These are phyloP conservation scores for Linnemannia hyalina DNA, from an alignment of 192 early-diverging fungal species.

Conservation along the genomic window DNA sequence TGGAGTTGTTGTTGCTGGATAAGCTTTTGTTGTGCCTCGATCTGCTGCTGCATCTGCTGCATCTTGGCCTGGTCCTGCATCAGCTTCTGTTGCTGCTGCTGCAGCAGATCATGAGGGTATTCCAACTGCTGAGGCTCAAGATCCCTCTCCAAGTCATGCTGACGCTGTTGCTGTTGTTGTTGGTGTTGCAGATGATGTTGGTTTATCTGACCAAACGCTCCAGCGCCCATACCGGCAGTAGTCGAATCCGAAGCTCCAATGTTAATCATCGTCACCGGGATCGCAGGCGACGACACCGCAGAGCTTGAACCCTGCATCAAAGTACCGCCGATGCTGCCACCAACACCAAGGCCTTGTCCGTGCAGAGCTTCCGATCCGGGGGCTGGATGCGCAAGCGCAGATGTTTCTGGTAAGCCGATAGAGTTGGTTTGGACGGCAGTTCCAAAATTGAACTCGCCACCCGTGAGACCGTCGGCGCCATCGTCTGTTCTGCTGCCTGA, in stretches of 20 bases:
- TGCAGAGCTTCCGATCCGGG: background rate
- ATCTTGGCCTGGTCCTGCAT: slow-evolving; percentile 20
- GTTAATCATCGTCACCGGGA: slow-evolving; percentile 20
- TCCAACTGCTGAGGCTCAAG: background rate
- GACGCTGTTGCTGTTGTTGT: background rate
- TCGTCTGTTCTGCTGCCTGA: slow-evolving; percentile 3
- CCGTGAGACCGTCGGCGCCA: background rate
- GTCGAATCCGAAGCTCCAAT: background rate
- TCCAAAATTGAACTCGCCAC: slow-evolving; percentile 7
- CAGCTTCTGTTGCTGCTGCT: slow-evolving; percentile 18
- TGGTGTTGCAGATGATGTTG: background rate
- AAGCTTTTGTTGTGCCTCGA: background rate
- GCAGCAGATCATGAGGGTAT: slow-evolving; percentile 9
- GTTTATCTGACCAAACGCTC: slow-evolving; percentile 4
- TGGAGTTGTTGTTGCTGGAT: slow-evolving; percentile 6
- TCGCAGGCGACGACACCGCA: background rate
- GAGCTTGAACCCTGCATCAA: background rate
- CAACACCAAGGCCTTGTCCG: background rate
- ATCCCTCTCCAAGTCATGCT: background rate
- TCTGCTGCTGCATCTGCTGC: slow-evolving; percentile 29
- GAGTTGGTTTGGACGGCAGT: background rate
- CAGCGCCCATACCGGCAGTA: slow-evolving; percentile 14
- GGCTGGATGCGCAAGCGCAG: background rate
- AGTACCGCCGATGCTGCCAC: background rate
- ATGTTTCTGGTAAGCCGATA: background rate